Evolutionary conservation across 2,329 filamentous ascomycete species (phyloP), one percentile per base, ranked within the genome.

Genomic region (Phaeosphaeria sp.): DNA sequence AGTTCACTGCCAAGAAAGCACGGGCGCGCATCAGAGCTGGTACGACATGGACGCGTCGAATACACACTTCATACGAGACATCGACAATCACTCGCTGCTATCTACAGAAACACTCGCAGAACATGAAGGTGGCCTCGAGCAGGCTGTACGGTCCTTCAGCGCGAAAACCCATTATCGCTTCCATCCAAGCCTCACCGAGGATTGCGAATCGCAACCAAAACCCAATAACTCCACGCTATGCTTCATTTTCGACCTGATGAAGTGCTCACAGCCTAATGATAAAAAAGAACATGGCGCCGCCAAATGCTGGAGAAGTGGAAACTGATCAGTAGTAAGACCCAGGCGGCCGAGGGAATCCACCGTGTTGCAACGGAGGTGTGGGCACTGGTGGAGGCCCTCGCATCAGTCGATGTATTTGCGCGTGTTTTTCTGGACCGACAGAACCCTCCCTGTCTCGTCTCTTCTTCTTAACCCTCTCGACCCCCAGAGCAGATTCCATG

Each of bases 381-480:
- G 75, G 74, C 36, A 72, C 75, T 18, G 73, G 66, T 24, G 73
- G 75, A 22, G 74, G 71, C 5, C 67, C 71, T 50, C 66, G 65
- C 66, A 69, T 65, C 39, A 68, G 36, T 44, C 74, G 64, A 21
- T 61, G 61, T 9, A 69, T 54, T 22, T 66, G 61, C 22, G 59
- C 53, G 47, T 65, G 61, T 43, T 57, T 59, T 15, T 65, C 65
- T 24, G 61, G 58, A 6, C 65, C 61, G 11, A 67, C 63, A 8
- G 70, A 71, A 6, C 63, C 71, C 55, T 72, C 77, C 56, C 63
- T 65, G 36, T 67, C 70, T 53, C 61, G 66, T 56, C 74, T 67
- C 64, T 72, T 74, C 59, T 71, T 75, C 65, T 76, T 77, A 60
- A 71, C 71, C 58, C 72, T 71, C 30, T 73, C 71, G 47, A 68